Base-by-base conservation (phyloP, 2,329 filamentous ascomycete species). In the Ceratocystis cubensis region DNA sequence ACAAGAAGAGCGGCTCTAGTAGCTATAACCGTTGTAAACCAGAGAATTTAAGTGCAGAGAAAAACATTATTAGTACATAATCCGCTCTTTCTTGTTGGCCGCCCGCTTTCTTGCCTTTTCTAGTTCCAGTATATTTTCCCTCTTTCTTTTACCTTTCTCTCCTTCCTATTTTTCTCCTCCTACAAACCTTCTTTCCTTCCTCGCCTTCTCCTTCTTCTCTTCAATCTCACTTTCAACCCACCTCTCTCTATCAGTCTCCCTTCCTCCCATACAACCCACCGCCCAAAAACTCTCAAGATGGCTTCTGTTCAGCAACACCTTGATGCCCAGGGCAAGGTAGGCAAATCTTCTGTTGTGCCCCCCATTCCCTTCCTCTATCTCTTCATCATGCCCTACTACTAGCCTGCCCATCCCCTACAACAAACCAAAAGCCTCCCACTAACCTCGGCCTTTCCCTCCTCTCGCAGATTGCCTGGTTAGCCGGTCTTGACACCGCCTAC, bases 401-500 rank as follows among this genome's bases (percentile, higher is more conserved):
- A 15, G n/a, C 20, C 22, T 22, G n/a, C 50, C 2, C 50, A 22
- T 8, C 22, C 10, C 50, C 50, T 20, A 44, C 33, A 20, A 46
- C 20, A 25, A 28, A 3, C 13, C 15, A 33, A 6, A 33, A 33
- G 30, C 30, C 6, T 1, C 6, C n/a, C n/a, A 13, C 61, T 63
- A 63, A 28, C 61, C 25, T 48, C 15, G 7, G 7, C 33, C 15
- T 22, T 45, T 63, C 1, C 25, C 37, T 10, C 37, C 53, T 64
- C n/a, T 41, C 45, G n/a, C 48, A 69, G 77, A 84, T 87, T 71
- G 80, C 82, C 74, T 87, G 84, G 84, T 79, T 87, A 69, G 80
- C 83, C 69, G 77, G 78, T 70, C 89, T 99, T 75, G 88, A 96
- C 81, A 96, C 93, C 71, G 89, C 94, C 75, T 91, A 88, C 80